These are phyloP conservation scores for Musa schizocarpa DNA, from an alignment of 176 grass and related monocot genomes.

Conservation along the genomic window DNA sequence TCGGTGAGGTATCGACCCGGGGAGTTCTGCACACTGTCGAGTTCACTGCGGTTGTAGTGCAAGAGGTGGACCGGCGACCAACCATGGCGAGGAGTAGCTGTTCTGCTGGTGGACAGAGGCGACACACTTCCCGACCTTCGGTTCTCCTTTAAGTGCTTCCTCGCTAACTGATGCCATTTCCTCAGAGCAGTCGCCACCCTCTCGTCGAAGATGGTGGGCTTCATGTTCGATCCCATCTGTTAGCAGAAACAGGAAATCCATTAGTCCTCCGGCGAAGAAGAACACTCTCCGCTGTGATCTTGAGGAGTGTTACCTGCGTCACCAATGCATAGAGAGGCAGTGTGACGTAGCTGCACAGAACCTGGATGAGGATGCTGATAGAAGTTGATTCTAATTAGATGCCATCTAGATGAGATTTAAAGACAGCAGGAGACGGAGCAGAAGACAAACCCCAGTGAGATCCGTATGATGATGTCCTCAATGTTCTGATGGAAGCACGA, in stretches of 20 bases:
- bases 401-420: not conserved
- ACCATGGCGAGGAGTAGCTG: not conserved
- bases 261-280: not conserved
- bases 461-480: slow-evolving; percentile 12
- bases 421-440: not conserved
- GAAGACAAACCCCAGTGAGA: slow-evolving; percentile 3
- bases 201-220: slow-evolving; percentile 12
- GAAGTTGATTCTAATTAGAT: not conserved
- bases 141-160: slow-evolving; percentile 9
- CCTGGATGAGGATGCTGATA: slow-evolving; percentile 2
- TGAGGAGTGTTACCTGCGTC: slow-evolving; percentile 4
- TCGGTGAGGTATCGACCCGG: not conserved
- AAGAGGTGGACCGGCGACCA: slow-evolving; percentile 16
- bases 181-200: slow-evolving; percentile 10
- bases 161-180: slow-evolving; percentile 11
- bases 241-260: not conserved
- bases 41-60: not conserved
- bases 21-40: slow-evolving; percentile 1
- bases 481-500: slow-evolving; percentile 12
- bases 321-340: slow-evolving; percentile 14
- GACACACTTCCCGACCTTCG: not conserved
- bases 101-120: slow-evolving; percentile 7
- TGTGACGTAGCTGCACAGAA: slow-evolving; percentile 10
- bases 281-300: not conserved
- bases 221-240: slow-evolving; percentile 17